These are phyloP conservation scores for Metroxylon sagu DNA, from an alignment of 176 grass and related monocot species.

Conservation along the genomic window DNA sequence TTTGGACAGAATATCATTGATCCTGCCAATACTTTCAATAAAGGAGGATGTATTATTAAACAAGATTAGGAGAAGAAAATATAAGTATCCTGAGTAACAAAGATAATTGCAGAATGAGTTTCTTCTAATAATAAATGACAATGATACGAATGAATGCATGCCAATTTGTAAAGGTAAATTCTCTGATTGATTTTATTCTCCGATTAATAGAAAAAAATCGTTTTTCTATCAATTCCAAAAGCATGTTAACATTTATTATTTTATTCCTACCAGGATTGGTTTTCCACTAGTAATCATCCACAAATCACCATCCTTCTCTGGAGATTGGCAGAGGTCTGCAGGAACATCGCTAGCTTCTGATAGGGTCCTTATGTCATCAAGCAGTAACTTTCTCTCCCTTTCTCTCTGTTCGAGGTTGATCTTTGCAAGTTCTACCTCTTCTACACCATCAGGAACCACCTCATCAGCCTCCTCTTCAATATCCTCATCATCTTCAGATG, in stretches of 20 bases:
- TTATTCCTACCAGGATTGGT: slow-evolving; percentile 45
- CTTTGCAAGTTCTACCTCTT: slow-evolving; percentile 98
- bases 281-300: slow-evolving; percentile 84
- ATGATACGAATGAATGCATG: too few relatives aligned
- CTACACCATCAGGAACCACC: slow-evolving; percentile 98
- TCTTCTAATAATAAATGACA: too few relatives aligned
- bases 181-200: too few relatives aligned
- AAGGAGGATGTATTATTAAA: too few relatives aligned
- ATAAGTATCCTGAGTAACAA: too few relatives aligned
- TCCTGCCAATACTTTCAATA: too few relatives aligned
- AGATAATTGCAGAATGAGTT: too few relatives aligned
- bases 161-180: too few relatives aligned
- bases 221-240: too few relatives aligned
- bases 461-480: slow-evolving; percentile 96
- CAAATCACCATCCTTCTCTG: slow-evolving; percentile 55
- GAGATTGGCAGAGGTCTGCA: slow-evolving; percentile 29
- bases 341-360: slow-evolving; percentile 43
- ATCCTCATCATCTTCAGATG: slow-evolving; percentile 93
- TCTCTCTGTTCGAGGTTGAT: slow-evolving; percentile 76
- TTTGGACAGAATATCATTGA: too few relatives aligned
- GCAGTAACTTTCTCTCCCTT: slow-evolving; percentile 83
- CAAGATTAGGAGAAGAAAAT: too few relatives aligned
- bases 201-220: too few relatives aligned
- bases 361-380: slow-evolving; percentile 88
- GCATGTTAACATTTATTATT: background rate